A percentile compares a stretch with the other conserved stretches of the same genome.
phyloP scores from a whole-genome alignment of 345 rosid genomes.

The Arabidopsis suecica region DNA sequence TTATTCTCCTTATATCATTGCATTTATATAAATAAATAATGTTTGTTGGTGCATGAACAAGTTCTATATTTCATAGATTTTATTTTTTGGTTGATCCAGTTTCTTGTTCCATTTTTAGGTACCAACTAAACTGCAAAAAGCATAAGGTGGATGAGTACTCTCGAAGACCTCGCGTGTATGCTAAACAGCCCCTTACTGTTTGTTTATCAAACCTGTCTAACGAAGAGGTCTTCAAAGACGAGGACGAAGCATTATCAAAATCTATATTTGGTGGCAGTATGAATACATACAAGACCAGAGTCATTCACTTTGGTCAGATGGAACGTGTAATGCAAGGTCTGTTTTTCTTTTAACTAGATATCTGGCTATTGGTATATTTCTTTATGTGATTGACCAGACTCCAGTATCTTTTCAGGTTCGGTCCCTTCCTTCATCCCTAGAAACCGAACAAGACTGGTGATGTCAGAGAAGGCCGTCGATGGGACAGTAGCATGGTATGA shows the following conservation, averaged over 20 bases:
- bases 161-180: slow-evolving; percentile 52
- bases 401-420: slow-evolving; percentile 38
- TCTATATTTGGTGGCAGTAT: slow-evolving; percentile 80
- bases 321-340: slow-evolving; percentile 82
- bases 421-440: slow-evolving; percentile 51
- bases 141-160: slow-evolving; percentile 62
- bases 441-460: slow-evolving; percentile 58
- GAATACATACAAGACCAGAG: slow-evolving; percentile 78
- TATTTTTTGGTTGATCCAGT: slow-evolving; percentile 11
- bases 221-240: slow-evolving; percentile 72
- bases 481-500: slow-evolving; percentile 84
- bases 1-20: slow-evolving; percentile 11
- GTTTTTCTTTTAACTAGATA: slow-evolving; percentile 38
- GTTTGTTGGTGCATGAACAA: slow-evolving; percentile 24
- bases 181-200: slow-evolving; percentile 45
- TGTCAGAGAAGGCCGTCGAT: slow-evolving; percentile 82
- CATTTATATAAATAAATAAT: slow-evolving; percentile 15
- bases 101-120: slow-evolving; percentile 56
- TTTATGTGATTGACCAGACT: slow-evolving; percentile 26
- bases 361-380: slow-evolving; percentile 17
- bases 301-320: slow-evolving; percentile 55
- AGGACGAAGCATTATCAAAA: slow-evolving; percentile 63
- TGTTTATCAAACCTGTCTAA: slow-evolving; percentile 55
- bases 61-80: slow-evolving; percentile 21
- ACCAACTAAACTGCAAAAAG: slow-evolving; percentile 73